Evolutionary conservation across 2,329 filamentous ascomycete genomes (phyloP).

Genomic region (Fusarium secorum): DNA sequence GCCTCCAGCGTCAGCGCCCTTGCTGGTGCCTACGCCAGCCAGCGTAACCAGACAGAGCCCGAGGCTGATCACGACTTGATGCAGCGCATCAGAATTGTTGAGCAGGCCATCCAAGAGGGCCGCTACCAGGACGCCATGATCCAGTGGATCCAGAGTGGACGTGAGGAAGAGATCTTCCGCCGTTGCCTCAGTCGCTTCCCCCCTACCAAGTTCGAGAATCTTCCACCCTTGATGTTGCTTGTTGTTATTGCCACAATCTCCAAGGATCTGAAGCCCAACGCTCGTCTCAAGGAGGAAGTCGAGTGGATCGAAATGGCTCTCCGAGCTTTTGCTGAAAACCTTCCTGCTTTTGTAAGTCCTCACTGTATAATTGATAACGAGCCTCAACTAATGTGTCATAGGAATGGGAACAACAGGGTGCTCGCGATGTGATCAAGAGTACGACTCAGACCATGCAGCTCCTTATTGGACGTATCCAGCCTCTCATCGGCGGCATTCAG

Average conservation of each 20-base stretch:
- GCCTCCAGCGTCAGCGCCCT: constrained; percentile 46
- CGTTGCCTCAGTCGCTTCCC: constrained; percentile 51
- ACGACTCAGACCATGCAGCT: constrained; percentile 51
- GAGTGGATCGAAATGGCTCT: constrained; percentile 68
- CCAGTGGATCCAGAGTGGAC: constrained; percentile 71
- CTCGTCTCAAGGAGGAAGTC: constrained; percentile 63
- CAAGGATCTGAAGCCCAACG: constrained; percentile 62
- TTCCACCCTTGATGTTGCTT: constrained; percentile 69
- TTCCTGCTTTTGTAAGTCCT: constrained; percentile 60
- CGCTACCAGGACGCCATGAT: constrained; percentile 70
- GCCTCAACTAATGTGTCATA: constrained; percentile 34
- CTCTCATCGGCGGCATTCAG: constrained; percentile 47
- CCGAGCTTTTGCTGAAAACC: constrained; percentile 58
- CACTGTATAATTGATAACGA: neutral
- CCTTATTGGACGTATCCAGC: constrained; percentile 47
- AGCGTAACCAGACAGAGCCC: constrained; percentile 47
- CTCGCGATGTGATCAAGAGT: constrained; percentile 50
- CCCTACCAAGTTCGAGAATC: constrained; percentile 56
- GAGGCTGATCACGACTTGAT: constrained; percentile 60
- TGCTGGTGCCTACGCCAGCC: constrained; percentile 48
- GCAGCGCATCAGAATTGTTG: constrained; percentile 65
- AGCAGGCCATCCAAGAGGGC: constrained; percentile 66
- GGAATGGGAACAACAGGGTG: constrained; percentile 51
- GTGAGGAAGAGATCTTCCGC: constrained; percentile 69
- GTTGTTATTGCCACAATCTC: constrained; percentile 71